Evolutionary conservation across 495 filamentous ascomycete species (phyloP).

Genomic region (Xylaria grammica): DNA sequence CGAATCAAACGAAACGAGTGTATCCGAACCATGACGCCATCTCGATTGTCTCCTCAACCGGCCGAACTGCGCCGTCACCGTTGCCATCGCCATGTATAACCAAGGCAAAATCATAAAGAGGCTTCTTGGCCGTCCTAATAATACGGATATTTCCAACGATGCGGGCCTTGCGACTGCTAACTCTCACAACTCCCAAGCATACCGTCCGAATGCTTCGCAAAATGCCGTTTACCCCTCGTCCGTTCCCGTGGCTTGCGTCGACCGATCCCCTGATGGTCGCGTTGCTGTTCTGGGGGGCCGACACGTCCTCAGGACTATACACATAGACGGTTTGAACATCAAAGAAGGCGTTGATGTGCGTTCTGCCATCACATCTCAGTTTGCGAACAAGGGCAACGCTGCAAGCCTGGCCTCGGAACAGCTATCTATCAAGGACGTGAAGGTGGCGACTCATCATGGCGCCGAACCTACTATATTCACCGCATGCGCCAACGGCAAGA

Average conservation of each 20-base stretch:
- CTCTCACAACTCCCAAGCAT: constrained; percentile 37
- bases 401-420: constrained; percentile 65
- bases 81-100: constrained; percentile 37
- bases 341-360: constrained; percentile 82
- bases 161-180: constrained; percentile 42
- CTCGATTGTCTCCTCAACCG: constrained; percentile 25
- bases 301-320: constrained; percentile 84
- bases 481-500: constrained; percentile 83
- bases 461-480: constrained; percentile 69
- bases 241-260: constrained; percentile 74
- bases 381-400: constrained; percentile 62
- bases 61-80: constrained; percentile 32
- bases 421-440: constrained; percentile 81
- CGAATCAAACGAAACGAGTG: not conserved
- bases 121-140: constrained; percentile 53
- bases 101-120: constrained; percentile 59
- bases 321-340: constrained; percentile 69
- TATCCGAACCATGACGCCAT: constrained; percentile 35
- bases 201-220: constrained; percentile 71
- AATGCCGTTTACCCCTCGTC: constrained; percentile 74
- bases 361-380: constrained; percentile 72
- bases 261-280: constrained; percentile 75
- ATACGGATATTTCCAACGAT: constrained; percentile 44
- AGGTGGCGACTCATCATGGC: constrained; percentile 67
- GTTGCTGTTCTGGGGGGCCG: constrained; percentile 81